Evolutionary conservation across 2,329 filamentous ascomycete genomes (phyloP).

Genomic region (Verticillium tricorpus): DNA sequence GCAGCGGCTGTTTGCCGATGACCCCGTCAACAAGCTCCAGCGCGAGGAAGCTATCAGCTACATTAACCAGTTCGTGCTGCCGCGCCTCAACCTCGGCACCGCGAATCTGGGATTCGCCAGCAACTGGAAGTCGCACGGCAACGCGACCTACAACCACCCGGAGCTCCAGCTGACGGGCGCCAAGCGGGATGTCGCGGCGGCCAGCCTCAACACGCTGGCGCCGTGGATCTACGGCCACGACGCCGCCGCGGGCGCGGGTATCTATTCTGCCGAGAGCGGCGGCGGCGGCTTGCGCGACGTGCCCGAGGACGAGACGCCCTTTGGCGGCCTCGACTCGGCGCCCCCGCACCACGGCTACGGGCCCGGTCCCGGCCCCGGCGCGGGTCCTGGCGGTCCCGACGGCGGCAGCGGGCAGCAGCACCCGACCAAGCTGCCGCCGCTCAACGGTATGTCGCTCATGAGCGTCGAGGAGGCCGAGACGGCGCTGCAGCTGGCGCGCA

Average conservation of each 20-base stretch:
- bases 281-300: slow-evolving; percentile 13
- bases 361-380: slow-evolving; percentile 4
- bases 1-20: slow-evolving; percentile 31
- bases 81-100: slow-evolving; percentile 50
- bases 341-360: slow-evolving; percentile 6
- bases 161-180: slow-evolving; percentile 16
- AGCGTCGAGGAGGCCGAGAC: slow-evolving; percentile 60
- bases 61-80: slow-evolving; percentile 65
- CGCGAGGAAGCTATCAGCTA: slow-evolving; percentile 63
- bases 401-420: neutral
- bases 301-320: slow-evolving; percentile 15
- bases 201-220: slow-evolving; percentile 49
- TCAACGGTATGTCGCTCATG: slow-evolving; percentile 50
- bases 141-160: neutral
- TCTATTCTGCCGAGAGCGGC: slow-evolving; percentile 24
- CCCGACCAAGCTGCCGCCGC: slow-evolving; percentile 19
- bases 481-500: slow-evolving; percentile 45
- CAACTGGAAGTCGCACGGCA: slow-evolving; percentile 19
- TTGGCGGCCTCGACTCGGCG: slow-evolving; percentile 10
- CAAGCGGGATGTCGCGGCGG: slow-evolving; percentile 40
- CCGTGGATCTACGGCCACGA: slow-evolving; percentile 52
- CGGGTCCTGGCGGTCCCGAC: neutral
- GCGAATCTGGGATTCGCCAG: slow-evolving; percentile 33
- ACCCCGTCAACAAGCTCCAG: slow-evolving; percentile 61
- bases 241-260: slow-evolving; percentile 38